These are phyloP conservation scores for Metschnikowia rubicola DNA, from an alignment of 805 yeast genomes.

Conservation along the genomic window DNA sequence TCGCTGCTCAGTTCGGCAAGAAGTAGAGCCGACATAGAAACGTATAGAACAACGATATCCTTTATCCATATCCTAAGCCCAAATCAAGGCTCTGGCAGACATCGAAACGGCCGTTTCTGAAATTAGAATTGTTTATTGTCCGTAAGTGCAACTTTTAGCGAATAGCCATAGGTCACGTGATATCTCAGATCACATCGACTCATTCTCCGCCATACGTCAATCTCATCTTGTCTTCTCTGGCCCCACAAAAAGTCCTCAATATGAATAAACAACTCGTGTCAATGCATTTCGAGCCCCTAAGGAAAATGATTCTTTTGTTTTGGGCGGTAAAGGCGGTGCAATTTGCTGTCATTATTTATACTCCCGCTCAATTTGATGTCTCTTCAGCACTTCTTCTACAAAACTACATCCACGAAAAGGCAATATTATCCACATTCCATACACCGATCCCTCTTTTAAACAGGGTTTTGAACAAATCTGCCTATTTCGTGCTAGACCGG, in stretches of 20 bases:
- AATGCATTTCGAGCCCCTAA: neutral
- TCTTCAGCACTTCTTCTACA: conserved; percentile 40
- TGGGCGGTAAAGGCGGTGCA: conserved; percentile 36
- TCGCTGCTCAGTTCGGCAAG: conserved; percentile 39
- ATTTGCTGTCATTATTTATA: conserved; percentile 31
- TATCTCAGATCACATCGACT: no score
- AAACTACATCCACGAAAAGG: conserved; percentile 12
- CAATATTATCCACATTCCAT: conserved; percentile 8
- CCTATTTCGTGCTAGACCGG: conserved; percentile 6
- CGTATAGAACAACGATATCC: no score
- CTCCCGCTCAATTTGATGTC: conserved; percentile 49
- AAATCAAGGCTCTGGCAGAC: no score
- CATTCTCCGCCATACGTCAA: no score
- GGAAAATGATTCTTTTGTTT: conserved; percentile 17
- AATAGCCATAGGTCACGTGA: no score
- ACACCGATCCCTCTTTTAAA: conserved; percentile 4
- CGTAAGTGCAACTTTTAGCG: no score
- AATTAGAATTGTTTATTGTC: no score
- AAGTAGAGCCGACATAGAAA: conserved; percentile 20
- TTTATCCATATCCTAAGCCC: no score
- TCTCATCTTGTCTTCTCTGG: no score
- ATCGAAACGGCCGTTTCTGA: no score
- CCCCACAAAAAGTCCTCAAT: neutral
- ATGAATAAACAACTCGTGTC: neutral
- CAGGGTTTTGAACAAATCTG: neutral